Conservation (phyloP, 2,329 filamentous ascomycete species). For the Fusarium piperis region DNA sequence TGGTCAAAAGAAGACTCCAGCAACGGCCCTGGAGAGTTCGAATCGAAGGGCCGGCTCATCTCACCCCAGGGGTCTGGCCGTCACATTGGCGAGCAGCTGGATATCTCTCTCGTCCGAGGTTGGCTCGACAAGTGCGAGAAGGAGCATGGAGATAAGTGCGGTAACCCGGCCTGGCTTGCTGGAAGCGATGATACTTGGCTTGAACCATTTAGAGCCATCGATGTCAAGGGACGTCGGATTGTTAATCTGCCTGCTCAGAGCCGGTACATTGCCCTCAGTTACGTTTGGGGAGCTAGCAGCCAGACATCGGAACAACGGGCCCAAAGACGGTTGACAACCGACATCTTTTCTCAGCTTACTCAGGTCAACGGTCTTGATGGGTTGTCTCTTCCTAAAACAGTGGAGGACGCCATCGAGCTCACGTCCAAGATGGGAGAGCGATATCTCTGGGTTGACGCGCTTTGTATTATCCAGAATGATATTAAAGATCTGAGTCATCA, state of each 20-base stretch:
- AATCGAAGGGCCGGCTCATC: background rate
- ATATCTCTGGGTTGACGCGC: slow-evolving; percentile 28
- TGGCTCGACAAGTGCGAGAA: slow-evolving; percentile 23
- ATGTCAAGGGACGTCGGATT: background rate
- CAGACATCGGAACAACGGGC: background rate
- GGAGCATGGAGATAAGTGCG: background rate
- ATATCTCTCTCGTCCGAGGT: background rate
- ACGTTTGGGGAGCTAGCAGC: slow-evolving; percentile 18
- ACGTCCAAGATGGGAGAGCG: background rate
- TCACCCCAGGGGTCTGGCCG: background rate
- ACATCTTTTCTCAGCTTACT: background rate
- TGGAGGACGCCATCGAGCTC: slow-evolving; percentile 14
- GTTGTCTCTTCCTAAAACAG: background rate
- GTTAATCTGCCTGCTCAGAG: background rate
- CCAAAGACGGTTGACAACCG: background rate
- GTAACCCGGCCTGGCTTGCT: background rate
- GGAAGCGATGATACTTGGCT: background rate
- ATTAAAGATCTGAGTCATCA: background rate
- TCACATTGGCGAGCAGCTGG: background rate
- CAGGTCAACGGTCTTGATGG: background rate
- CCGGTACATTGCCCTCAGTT: slow-evolving; percentile 25
- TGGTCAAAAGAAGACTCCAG: background rate
- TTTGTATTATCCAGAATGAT: slow-evolving; percentile 29
- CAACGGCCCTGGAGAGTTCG: background rate
- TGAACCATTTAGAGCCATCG: background rate